Conservation (phyloP, 768 basidiomycete genomes). For the Mycena latifolia region DNA sequence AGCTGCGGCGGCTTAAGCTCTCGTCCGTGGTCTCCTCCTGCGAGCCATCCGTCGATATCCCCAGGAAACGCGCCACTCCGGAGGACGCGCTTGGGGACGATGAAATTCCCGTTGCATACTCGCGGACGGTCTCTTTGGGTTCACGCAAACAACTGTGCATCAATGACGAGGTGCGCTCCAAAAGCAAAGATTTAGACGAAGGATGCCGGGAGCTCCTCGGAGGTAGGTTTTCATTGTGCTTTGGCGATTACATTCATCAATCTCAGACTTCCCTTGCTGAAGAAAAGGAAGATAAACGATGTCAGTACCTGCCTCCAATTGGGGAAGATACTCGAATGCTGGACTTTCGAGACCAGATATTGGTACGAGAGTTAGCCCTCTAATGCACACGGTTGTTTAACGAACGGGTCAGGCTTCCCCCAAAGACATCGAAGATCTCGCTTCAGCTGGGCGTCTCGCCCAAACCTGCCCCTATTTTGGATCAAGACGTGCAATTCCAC, state of each 20-base stretch:
- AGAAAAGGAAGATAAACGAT: slow-evolving; percentile 79
- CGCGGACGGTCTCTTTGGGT: slow-evolving; percentile 86
- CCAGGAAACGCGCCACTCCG: slow-evolving; percentile 43
- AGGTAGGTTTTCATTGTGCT: slow-evolving; percentile 54
- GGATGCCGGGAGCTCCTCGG: slow-evolving; percentile 85
- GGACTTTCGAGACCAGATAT: slow-evolving; percentile 88
- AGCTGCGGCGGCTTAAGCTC: slow-evolving; percentile 81
- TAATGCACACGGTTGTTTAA: neutral
- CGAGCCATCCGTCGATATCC: slow-evolving; percentile 32
- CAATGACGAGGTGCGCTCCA: slow-evolving; percentile 79
- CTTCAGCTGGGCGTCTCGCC: slow-evolving; percentile 72
- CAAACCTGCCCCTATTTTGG: slow-evolving; percentile 95
- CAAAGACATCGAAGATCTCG: slow-evolving; percentile 96
- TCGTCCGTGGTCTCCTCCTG: slow-evolving; percentile 29
- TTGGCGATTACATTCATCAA: neutral
- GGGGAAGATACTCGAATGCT: slow-evolving; percentile 80
- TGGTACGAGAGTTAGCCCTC: slow-evolving; percentile 56
- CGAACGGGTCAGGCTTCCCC: slow-evolving; percentile 73
- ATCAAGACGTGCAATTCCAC: slow-evolving; percentile 86
- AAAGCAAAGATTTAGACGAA: slow-evolving; percentile 84
- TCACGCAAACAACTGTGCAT: slow-evolving; percentile 95
- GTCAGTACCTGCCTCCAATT: slow-evolving; percentile 78
- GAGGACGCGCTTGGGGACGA: slow-evolving; percentile 30
- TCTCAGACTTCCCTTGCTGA: slow-evolving; percentile 7
- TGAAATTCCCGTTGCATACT: slow-evolving; percentile 41